Base-by-base conservation (phyloP, 1,284 basidiomycete species). In the Apiotrichum gamsii region DNA sequence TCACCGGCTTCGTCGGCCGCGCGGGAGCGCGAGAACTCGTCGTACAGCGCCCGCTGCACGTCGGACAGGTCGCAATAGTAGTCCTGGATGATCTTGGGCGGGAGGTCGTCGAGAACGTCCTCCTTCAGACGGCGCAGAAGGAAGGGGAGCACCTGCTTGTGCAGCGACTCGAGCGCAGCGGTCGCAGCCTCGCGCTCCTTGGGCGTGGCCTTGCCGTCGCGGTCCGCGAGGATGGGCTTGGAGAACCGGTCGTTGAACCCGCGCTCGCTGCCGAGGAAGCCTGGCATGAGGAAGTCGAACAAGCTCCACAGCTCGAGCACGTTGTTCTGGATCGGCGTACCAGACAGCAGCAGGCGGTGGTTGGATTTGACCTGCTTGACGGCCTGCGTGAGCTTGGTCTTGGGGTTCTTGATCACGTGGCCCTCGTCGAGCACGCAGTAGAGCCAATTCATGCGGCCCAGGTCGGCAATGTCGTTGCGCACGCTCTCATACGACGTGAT, bases 61-160 rank as follows among this genome's bases (percentile, higher is more conserved):
- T 90, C 85, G 0, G 93, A 96, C 3, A 99, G 78, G 64, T 98
- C 94, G 77, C 94, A 97, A 65, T 97, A 95, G 71, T 98, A 97
- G 68, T 99, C 95, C 72, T 99, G 95, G 55, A 99, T 98, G 70
- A 99, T 99, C 76, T 99, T 98, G 3, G 95, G 95, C 0, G 95
- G 95, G 2, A 99, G 78, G 67, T 99, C 95, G 60, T 90, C 76
- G 51, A 99, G 77, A 19, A 98, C 95, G 64, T 99, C 93, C 72
- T 99, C 95, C 70, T 99, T 99, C 62, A 99, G 75, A 18, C 95
- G 84, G 42, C 95, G 87, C 23, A 99, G 79, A 24, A 99, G 75
- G 82, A 99, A 99, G 0, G 95, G 95, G n/a, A 98, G 75, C 23
- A 98, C 94, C 77, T 99, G 95, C 74, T 98, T 98, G 72, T 98